Evolutionary conservation across 1,284 basidiomycete species (phyloP).

Genomic region (Hemileia vastatrix): DNA sequence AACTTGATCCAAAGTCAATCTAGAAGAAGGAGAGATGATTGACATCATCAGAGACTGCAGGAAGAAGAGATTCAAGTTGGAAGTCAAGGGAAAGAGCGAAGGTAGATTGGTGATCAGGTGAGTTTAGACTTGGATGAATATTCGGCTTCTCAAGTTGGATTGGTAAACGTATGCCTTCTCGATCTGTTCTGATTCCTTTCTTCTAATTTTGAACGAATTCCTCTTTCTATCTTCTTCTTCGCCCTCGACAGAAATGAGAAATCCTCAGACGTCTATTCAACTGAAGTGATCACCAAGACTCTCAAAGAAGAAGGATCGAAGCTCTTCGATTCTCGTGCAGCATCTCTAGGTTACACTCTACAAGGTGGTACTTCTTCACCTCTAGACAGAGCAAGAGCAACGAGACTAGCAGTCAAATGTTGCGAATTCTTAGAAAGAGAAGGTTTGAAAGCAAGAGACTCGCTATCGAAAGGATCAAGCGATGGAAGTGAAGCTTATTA

Average conservation of each 20-base stretch:
- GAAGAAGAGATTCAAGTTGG: conserved; percentile 71
- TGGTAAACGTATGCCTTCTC: neutral
- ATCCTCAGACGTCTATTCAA: conserved; percentile 78
- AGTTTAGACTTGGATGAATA: neutral
- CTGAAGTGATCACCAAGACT: conserved; percentile 84
- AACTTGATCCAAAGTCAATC: too few relatives aligned
- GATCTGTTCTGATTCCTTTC: neutral
- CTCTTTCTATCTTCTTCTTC: neutral
- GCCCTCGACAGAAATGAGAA: conserved; percentile 51
- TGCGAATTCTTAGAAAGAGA: conserved; percentile 87
- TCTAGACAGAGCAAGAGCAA: conserved; percentile 79
- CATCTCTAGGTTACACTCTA: conserved; percentile 89
- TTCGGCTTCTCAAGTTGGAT: too few relatives aligned
- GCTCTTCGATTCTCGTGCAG: conserved; percentile 84
- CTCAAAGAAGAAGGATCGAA: conserved; percentile 83
- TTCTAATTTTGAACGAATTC: neutral
- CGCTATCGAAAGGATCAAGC: conserved; percentile 30
- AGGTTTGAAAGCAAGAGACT: conserved; percentile 53
- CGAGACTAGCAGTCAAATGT: conserved; percentile 77
- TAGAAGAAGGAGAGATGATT: too few relatives aligned
- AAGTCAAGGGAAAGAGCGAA: conserved; percentile 78
- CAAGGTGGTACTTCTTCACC: conserved; percentile 93
- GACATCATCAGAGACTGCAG: too few relatives aligned
- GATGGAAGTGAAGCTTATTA: conserved; percentile 50
- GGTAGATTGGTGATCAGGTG: conserved; percentile 83